Evolutionary conservation across 2,329 filamentous ascomycete species (phyloP), one percentile per base, ranked within the genome.

Genomic region (Drechslera avenae): DNA sequence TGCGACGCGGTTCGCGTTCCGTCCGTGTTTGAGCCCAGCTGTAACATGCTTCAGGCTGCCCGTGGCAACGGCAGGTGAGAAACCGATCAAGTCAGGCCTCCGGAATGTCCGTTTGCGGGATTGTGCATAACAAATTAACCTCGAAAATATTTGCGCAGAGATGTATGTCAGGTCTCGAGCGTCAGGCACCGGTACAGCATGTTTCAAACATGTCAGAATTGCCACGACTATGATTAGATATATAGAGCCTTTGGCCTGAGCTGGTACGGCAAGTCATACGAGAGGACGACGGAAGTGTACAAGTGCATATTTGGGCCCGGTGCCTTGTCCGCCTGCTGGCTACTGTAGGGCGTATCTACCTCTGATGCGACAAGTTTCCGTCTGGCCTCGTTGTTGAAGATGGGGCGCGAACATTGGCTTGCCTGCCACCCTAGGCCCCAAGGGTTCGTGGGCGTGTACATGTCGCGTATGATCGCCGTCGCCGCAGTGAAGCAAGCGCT

Each of bases 1-100:
- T 54, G 50, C 64, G 69, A 72, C 59, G 65, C 69, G 60, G 55
- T 60, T 52, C 64, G 54, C 66, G 71, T 73, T 71, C 66, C 66
- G 66, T 46, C 23, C 50, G 59, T 52, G 71, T 73, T 71, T 71
- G 66, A 72, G 68, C 45, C 28, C n/a, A 31, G 19, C 18, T 37
- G 14, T 45, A 30, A 23, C 13, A 17, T 67, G 59, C 66, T 48
- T 63, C 67, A 68, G 53, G 56, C 50, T 23, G 30, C 16, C 30
- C 28, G 28, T 43, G 44, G 39, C 45, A 43, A 43, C 51, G 47
- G 51, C 19, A 39, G 42, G 21, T 16, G 14, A 23, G 30, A 54
- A 34, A 50, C 47, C 42, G 37, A 46, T 21, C 17, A 37, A 36
- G 51, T 21, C 37, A 51, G 41, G 31, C 50, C 39, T 42, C 35